phyloP scores from a whole-genome alignment of 306 rosid genomes.

The Vicia sativa region DNA sequence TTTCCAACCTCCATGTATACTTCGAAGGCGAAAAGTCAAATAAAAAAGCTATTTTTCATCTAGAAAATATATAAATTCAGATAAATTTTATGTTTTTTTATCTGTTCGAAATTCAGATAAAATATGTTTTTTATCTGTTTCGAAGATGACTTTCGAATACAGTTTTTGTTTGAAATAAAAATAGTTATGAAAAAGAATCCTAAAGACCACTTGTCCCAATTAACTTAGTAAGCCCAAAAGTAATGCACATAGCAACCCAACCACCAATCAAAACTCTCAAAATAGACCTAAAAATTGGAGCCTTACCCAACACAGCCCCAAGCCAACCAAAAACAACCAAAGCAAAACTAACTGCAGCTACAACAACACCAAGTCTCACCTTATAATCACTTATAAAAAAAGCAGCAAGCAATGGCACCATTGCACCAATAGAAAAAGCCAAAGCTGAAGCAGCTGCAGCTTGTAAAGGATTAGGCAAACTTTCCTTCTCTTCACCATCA shows the following conservation, averaged over 20 bases:
- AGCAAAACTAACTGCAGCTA: conserved; percentile 71
- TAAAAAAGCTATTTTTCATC: background rate
- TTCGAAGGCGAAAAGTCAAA: background rate
- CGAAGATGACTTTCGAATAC: too few relatives aligned
- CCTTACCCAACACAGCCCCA: conserved; percentile 73
- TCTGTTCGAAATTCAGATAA: background rate
- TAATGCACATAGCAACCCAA: conserved; percentile 87
- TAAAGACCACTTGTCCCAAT: conserved; percentile 75
- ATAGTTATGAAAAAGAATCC: background rate
- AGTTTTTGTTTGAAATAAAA: background rate
- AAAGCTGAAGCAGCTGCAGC: conserved; percentile 89
- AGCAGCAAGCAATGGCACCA: conserved; percentile 85
- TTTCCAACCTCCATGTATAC: background rate
- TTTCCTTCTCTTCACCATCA: conserved; percentile 48
- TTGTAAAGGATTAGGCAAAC: conserved; percentile 79
- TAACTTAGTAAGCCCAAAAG: conserved; percentile 80
- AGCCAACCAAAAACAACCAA: conserved; percentile 75
- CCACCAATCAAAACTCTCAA: conserved; percentile 80
- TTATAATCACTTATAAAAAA: conserved; percentile 68
- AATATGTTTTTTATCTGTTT: background rate
- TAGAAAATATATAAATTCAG: too few relatives aligned
- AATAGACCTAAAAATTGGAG: conserved; percentile 55
- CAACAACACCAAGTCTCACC: conserved; percentile 62
- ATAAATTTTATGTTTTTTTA: background rate
- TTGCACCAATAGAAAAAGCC: conserved; percentile 82